Conservation (phyloP, 2,329 filamentous ascomycete genomes). For the Dactylellina cionopaga region DNA sequence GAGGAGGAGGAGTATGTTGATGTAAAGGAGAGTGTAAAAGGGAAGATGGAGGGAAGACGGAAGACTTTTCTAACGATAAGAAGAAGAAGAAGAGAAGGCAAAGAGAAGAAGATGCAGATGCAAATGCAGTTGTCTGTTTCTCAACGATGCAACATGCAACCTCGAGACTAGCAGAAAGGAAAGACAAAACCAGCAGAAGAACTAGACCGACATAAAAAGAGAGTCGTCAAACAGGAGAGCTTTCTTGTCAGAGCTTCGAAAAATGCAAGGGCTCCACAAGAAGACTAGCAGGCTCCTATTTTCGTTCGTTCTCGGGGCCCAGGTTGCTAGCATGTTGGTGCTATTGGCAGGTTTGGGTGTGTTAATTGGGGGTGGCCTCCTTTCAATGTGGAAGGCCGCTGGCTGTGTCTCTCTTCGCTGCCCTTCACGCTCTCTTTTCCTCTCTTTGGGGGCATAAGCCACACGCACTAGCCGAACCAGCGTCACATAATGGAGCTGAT, state of each 20-base stretch:
- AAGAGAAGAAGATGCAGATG: not conserved
- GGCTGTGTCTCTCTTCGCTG: no score
- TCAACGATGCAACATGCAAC: slow-evolving; percentile 25
- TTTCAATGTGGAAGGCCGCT: slow-evolving; percentile 57
- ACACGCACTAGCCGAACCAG: slow-evolving; percentile 48
- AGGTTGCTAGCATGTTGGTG: no score
- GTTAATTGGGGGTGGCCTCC: slow-evolving; percentile 55
- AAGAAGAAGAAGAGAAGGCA: slow-evolving; percentile 55
- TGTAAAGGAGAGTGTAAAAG: no score
- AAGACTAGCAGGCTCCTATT: slow-evolving; percentile 43
- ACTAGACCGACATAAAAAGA: no score
- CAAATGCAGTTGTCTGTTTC: no score
- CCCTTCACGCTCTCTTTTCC: no score
- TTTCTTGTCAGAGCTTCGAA: slow-evolving; percentile 25
- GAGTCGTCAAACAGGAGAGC: no score
- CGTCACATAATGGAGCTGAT: slow-evolving; percentile 30
- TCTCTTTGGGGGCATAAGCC: slow-evolving; percentile 40
- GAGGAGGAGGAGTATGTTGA: no score
- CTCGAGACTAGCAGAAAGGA: no score
- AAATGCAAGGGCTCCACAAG: slow-evolving; percentile 2
- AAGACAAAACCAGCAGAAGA: slow-evolving; percentile 36
- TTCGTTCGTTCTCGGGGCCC: slow-evolving; percentile 42
- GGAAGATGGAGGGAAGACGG: no score
- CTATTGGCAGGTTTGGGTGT: not conserved
- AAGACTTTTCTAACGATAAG: slow-evolving; percentile 54